Evolutionary conservation across 2,329 filamentous ascomycete species (phyloP).

Genomic region (Calonectria leucothoes): DNA sequence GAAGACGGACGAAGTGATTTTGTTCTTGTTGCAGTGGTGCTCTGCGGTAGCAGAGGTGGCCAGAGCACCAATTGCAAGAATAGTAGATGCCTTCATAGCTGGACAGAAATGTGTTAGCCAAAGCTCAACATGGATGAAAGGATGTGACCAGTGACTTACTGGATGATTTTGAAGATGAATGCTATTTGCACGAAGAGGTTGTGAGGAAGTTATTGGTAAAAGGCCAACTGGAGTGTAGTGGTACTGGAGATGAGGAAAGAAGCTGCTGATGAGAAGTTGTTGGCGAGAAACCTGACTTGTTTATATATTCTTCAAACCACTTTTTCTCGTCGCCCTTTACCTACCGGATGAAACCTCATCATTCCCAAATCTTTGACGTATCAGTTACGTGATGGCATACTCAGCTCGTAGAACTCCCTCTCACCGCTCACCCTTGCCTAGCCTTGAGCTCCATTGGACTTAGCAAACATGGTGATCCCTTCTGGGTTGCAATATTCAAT

Average conservation of each 20-base stretch:
- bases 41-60: not conserved
- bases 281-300: not conserved
- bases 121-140: not conserved
- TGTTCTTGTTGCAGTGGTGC: not conserved
- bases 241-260: not conserved
- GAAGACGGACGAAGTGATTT: not conserved
- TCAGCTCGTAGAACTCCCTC: not conserved
- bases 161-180: not conserved
- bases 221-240: not conserved
- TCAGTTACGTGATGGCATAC: not conserved
- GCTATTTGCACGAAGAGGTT: not conserved
- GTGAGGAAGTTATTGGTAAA: not conserved
- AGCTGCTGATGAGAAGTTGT: not conserved
- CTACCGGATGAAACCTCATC: not conserved
- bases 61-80: not conserved
- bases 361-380: not conserved
- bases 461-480: not conserved
- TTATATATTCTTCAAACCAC: not conserved
- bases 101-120: not conserved
- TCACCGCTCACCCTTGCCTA: not conserved
- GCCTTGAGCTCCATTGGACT: not conserved
- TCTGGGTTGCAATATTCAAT: not conserved
- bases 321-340: not conserved
- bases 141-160: not conserved
- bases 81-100: not conserved